Conservation (phyloP, 1,284 basidiomycete genomes). For the Ganoderma resinaceum region DNA sequence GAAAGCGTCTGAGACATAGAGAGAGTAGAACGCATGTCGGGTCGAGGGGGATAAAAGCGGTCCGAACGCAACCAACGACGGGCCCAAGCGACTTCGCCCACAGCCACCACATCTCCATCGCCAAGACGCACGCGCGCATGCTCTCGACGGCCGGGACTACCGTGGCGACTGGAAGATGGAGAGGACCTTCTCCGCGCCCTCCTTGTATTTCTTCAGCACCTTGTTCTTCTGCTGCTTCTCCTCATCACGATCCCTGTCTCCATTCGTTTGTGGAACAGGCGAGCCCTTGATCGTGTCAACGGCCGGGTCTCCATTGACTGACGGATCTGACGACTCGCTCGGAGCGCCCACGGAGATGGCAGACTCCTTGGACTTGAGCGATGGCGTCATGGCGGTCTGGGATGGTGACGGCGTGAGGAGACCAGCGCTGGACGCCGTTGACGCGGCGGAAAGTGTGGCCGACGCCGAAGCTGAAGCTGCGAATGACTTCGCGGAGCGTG, state of each 20-base stretch:
- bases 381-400: conserved; percentile 58
- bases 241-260: conserved; percentile 28
- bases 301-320: conserved; percentile 56
- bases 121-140: not conserved
- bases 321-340: conserved; percentile 75
- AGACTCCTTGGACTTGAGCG: conserved; percentile 82
- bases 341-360: conserved; percentile 70
- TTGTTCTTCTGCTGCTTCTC: conserved; percentile 67
- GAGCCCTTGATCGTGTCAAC: conserved; percentile 34
- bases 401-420: conserved; percentile 68
- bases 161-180: conserved; percentile 74
- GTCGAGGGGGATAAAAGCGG: conserved; percentile 15
- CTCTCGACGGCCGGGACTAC: conserved; percentile 24
- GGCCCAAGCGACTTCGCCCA: not conserved
- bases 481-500: conserved; percentile 57
- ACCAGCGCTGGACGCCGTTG: conserved; percentile 54
- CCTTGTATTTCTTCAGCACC: conserved; percentile 83
- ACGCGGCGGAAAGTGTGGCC: conserved; percentile 52
- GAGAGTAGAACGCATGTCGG: conserved; percentile 25
- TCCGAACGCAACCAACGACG: not conserved
- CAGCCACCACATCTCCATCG: not conserved
- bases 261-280: conserved; percentile 40
- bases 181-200: conserved; percentile 81
- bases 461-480: conserved; percentile 52
- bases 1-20: conserved; percentile 23